Evolutionary conservation across 140 eudicot genomes (phyloP).

Genomic region (Cichorium intybus): DNA sequence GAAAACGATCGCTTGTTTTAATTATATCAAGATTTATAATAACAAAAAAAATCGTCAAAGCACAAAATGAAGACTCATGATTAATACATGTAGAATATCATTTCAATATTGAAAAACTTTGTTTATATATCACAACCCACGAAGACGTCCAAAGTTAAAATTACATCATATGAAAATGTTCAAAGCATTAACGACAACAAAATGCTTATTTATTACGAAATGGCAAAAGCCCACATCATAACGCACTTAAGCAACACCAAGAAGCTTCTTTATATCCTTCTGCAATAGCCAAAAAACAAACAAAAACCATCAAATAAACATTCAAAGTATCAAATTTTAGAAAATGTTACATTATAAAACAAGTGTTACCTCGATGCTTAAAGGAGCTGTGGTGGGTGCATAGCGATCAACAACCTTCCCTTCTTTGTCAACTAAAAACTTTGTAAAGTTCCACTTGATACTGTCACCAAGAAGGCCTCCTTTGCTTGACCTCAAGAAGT

Average conservation of each 20-base stretch:
- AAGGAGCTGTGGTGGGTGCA: constrained; percentile 92
- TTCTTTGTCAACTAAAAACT: constrained; percentile 62
- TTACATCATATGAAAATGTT: constrained; percentile 11
- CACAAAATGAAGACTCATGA: not conserved
- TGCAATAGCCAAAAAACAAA: constrained; percentile 17
- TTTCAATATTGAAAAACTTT: constrained; percentile 1
- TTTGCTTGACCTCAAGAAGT: constrained; percentile 65
- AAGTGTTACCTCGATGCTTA: constrained; percentile 72
- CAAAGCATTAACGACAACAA: not conserved
- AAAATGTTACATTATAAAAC: not conserved
- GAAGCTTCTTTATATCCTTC: constrained; percentile 58
- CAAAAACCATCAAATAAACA: not conserved
- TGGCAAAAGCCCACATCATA: not conserved
- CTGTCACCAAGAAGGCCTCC: constrained; percentile 85
- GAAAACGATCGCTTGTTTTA: too few species aligned
- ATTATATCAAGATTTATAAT: too few species aligned
- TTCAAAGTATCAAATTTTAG: not conserved
- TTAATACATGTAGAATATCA: not conserved
- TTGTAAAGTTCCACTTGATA: constrained; percentile 88
- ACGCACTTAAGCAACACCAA: constrained; percentile 32
- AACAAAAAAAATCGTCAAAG: not conserved
- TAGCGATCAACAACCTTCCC: constrained; percentile 81
- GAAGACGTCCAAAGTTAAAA: not conserved
- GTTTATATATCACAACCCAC: constrained; percentile 4
- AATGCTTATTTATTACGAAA: constrained; percentile 21